Base-by-base conservation (phyloP, 2,329 filamentous ascomycete species). In the Trichoderma sp. region DNA sequence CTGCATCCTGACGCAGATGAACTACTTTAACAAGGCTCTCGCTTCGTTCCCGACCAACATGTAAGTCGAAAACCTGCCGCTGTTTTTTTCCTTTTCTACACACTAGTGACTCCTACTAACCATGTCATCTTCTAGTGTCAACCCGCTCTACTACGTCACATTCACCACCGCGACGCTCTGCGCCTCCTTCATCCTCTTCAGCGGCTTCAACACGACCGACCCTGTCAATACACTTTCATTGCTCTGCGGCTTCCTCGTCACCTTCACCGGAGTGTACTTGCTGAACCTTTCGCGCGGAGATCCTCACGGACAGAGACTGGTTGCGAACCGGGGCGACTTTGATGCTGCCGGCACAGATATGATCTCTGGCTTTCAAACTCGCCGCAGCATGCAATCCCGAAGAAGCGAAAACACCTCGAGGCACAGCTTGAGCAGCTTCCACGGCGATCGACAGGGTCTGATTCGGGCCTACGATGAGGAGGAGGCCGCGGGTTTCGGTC, bases 1-100 rank as follows among this genome's bases (percentile, higher is more conserved):
- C 72, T 99, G 96, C 84, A 98, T 99, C 77, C 81, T 99, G 74
- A 97, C 94, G 10, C 96, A 99, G 85, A 98, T 99, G 96, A 99
- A 99, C 81, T 99, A 99, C 81, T 97, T 99, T 82, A 99, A 99
- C 86, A 99, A 99, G 82, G 96, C 96, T 8, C 84, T 99, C 70
- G 96, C 93, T 80, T 94, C 96, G 76, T 99, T 98, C 82, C 95
- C 93, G 35, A 97, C 96, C 37, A 97, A 96, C 75, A 97, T 99
- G 94, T 97, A 87, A 79, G 92, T 84, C 29, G 56, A 13, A 13
- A 21, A 35, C 40, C 5, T 65, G 11, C 16, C 27, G 8, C 40
- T 33, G 19, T 24, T 24, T 7, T 66, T 5, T 21, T n/a, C n/a
- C n/a, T 3, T 63, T 27, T 4, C 60, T 4, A 5, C n/a, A 5